A percentile compares a stretch with the other conserved stretches of the same genome.
Conservation (phyloP, 1,139 yeast genomes). For the Maudiozyma humilis region DNA sequence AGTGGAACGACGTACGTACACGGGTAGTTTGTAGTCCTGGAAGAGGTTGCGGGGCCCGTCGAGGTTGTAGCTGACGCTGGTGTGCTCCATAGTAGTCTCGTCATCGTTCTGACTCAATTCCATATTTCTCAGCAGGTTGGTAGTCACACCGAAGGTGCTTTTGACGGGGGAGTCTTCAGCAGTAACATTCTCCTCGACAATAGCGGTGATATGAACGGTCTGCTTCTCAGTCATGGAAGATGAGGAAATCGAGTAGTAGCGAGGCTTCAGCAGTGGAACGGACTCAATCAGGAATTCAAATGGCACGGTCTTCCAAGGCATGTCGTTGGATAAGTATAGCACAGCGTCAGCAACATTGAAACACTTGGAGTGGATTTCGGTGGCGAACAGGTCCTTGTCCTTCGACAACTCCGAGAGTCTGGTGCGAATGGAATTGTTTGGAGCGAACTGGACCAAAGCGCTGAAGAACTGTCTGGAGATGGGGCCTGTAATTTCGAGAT, state of each 20-base stretch:
- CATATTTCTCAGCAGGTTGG: conserved; percentile 74
- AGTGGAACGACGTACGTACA: conserved; percentile 89
- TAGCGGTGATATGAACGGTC: conserved; percentile 79
- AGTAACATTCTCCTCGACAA: conserved; percentile 49
- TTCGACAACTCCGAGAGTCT: conserved; percentile 49
- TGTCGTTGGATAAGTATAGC: conserved; percentile 40
- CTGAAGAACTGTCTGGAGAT: conserved; percentile 82
- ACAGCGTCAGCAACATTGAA: conserved; percentile 74
- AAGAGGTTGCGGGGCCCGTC: conserved; percentile 72
- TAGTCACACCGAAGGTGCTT: conserved; percentile 61
- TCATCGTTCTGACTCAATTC: conserved; percentile 54
- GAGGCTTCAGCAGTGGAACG: conserved; percentile 77
- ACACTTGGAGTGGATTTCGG: conserved; percentile 49
- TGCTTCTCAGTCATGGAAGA: conserved; percentile 74
- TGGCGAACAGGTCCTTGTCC: conserved; percentile 61
- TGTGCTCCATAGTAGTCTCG: conserved; percentile 25
- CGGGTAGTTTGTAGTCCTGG: conserved; percentile 56
- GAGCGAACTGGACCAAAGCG: conserved; percentile 74
- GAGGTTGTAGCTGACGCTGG: conserved; percentile 55
- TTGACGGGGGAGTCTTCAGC: conserved; percentile 33
- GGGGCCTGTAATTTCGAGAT: conserved; percentile 85
- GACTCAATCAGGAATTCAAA: conserved; percentile 78
- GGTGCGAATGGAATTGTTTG: conserved; percentile 49
- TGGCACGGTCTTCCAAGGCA: conserved; percentile 63
- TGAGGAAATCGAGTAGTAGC: conserved; percentile 93